Base-by-base conservation (phyloP, 345 rosid species). In the Dovyalis caffra region DNA sequence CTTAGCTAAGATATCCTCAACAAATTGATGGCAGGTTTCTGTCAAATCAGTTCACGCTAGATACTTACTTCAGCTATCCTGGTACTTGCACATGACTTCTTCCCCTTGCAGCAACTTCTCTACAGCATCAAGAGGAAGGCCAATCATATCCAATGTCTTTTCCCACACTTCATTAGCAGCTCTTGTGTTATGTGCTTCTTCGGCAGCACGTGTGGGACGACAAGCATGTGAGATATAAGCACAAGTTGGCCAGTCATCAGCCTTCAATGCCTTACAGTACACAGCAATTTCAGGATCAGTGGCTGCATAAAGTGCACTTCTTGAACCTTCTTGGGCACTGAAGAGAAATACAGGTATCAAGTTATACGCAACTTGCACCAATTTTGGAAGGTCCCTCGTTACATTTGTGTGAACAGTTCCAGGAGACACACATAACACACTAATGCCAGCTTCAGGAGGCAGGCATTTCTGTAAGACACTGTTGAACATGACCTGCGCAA, bases 91-190 rank as follows among this genome's bases (percentile, higher is more conserved):
- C 75, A 90, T 0, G 16, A 71, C 71, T 64, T 71, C 71, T 56
- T 69, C 34, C 26, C 76, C 76, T 14, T 65, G 18, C 9, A 65
- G 31, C 31, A 77, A n/a, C 66, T 32, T 71, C 60, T 77, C 76
- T 71, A 71, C 58, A 21, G 34, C 60, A 28, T 77, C 80, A 64
- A 33, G n/a, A 56, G 71, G 45, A 53, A 77, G 80, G 40, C 80
- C 76, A 31, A 40, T 53, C 80, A 77, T 77, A 8, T 70, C 76
- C 74, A 77, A 37, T 51, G 79, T 70, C 28, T 64, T 70, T 62
- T 76, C 69, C 79, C 79, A 76, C 5, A 76, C 79, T 49, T 32
- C 3, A 16, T 28, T 20, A 10, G 75, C 53, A 21, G 40, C 23
- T 23, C n/a, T 4, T 9, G 53, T 14, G 35, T 76, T 49, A 40